Conservation (phyloP, 1,139 yeast genomes). For the Diutina pseudorugosa region DNA sequence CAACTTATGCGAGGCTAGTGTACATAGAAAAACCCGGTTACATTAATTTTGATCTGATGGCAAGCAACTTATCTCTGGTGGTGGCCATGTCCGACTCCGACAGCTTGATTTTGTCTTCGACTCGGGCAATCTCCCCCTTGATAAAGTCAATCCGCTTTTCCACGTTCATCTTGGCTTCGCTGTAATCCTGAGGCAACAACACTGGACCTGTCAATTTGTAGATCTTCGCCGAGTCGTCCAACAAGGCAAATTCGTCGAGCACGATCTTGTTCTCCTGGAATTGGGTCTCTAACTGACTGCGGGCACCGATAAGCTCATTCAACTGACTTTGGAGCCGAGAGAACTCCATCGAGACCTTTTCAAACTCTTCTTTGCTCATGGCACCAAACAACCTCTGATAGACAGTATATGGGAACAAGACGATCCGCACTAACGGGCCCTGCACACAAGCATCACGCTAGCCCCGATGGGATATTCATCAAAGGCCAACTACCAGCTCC, state of each 20-base stretch:
- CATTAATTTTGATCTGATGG: neutral
- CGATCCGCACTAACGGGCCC: neutral
- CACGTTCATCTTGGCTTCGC: constrained; percentile 75
- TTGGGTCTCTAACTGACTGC: constrained; percentile 68
- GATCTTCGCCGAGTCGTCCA: constrained; percentile 54
- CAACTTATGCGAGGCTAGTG: constrained; percentile 50
- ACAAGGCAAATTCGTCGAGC: constrained; percentile 57
- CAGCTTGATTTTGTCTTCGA: constrained; percentile 43
- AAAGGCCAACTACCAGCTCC: neutral
- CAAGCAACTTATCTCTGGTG: constrained; percentile 35
- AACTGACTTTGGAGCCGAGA: constrained; percentile 21
- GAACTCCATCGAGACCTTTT: constrained; percentile 28
- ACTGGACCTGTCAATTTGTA: constrained; percentile 90
- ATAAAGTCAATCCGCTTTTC: constrained; percentile 83
- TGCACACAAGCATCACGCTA: neutral
- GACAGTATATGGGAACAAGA: neutral
- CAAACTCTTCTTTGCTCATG: constrained; percentile 13
- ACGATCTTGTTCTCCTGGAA: constrained; percentile 88
- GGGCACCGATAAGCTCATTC: constrained; percentile 40
- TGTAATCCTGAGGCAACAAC: constrained; percentile 73
- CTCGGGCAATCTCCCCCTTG: constrained; percentile 57
- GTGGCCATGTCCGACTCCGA: constrained; percentile 40
- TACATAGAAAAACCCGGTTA: constrained; percentile 6
- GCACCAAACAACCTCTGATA: neutral
- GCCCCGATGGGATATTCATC: neutral